Base-by-base conservation (phyloP, 2,329 filamentous ascomycete genomes). In the Xylariaceae sp. region DNA sequence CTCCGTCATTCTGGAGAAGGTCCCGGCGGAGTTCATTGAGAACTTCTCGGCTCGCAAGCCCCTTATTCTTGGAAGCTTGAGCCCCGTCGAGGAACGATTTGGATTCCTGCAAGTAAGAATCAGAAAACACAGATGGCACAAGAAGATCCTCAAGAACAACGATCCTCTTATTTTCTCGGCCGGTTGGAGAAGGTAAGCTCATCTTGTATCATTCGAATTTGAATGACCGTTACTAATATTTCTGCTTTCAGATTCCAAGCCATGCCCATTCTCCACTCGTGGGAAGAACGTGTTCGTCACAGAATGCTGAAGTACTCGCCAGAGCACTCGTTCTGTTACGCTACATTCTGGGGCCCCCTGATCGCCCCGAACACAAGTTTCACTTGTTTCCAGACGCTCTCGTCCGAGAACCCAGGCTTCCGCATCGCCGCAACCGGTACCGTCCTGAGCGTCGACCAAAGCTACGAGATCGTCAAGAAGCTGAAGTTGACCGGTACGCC, bases 241-340 rank as follows among this genome's bases (percentile, higher is more conserved):
- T 51, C 13, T 10, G 53, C 49, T 13, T 58, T 35, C 15, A 64
- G 62, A 57, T 65, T 63, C 53, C 63, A 65, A 62, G 63, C 63
- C 4, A 63, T 65, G 61, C 63, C 63, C 10, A 56, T 63, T 51
- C 61, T 65, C 35, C 63, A 65, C 48, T 65, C 63, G 3, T 65
- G 63, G 63, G 63, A 65, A 13, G 63, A 65, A 57, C 86, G 94
- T 67, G 95, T 90, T 30, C 84, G 94, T 64, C 97, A 97, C 76
- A 87, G 94, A 59, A 97, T 99, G 93, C 83, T 99, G 63, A 99
- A 99, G 75, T 99, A 99, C 75, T 97, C 93, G 0, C 95, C 94
- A 0, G 95, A 99, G 78, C 94, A 99, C 72, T 97, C 97, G 92
- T 94, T 97, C 77, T 99, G 95, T 77, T 96, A 96, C 73, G 94